Evolutionary conservation across 2,329 filamentous ascomycete species (phyloP), one percentile per base, ranked within the genome.

Genomic region (Gaeumannomyces sp.): DNA sequence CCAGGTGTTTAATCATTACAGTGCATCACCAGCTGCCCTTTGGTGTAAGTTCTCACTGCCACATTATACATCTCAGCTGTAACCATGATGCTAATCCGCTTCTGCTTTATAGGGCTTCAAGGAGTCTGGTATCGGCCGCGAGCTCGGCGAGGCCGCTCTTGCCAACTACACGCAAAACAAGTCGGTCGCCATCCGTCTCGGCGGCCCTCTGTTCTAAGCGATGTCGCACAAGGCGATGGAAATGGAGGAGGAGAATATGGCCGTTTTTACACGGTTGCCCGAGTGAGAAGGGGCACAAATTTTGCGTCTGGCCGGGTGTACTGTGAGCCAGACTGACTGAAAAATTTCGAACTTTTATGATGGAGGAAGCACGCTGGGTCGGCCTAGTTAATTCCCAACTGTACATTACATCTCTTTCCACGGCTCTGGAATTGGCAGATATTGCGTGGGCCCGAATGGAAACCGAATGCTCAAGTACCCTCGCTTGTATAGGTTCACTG

Each of bases 61-160:
- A 19, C 29, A 1, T 65, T 8, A 66, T 45, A 19, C 2, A 19
- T 19, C 16, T 19, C 14, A 6, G 38, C 38, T 19, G 14, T 19
- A 16, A 7, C 5, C 38, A 19, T 19, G 14, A 45, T 45, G 38
- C 38, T 45, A 19, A 45, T 45, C 38, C 5, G 1, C 65, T 27
- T 13, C 8, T 58, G 14, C n/a, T 58, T 2, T 19, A 93, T 93
- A 70, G 89, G 92, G 92, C 0, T 92, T 85, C 81, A 94, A 93
- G 78, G 85, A 92, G 78, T 86, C 81, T 31, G 91, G 92, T 67
- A 90, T 93, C 65, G 91, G 91, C 59, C 86, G 90, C 65, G 92
- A 96, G 76, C 79, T 90, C 4, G 88, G 89, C 67, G 87, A 89
- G 79, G 85, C 84, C 59, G 88, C 86, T 1, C 75, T 91, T 65